Percentiles rank a stretch among this genome's conserved stretches.
phyloP scores from a whole-genome alignment of 306 rosid genomes.

The Alnus glutinosa region DNA sequence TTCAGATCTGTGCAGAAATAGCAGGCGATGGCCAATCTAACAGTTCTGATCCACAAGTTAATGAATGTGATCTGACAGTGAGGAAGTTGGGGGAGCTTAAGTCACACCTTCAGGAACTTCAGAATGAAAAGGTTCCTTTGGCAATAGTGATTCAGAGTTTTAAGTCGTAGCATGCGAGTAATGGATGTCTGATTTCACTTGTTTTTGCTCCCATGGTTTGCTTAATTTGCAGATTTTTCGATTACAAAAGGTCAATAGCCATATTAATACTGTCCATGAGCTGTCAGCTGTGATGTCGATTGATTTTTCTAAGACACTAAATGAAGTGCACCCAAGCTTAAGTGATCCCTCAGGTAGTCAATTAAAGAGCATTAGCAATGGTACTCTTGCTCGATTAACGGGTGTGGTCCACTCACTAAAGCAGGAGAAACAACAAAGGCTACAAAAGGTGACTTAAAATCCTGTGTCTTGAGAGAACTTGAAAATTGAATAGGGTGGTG shows the following conservation, averaged over 20 bases:
- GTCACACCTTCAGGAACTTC: constrained; percentile 78
- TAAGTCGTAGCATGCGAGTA: constrained; percentile 1
- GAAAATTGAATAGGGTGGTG: not conserved
- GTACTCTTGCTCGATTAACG: constrained; percentile 77
- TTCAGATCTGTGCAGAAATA: constrained; percentile 63
- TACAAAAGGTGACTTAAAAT: constrained; percentile 61
- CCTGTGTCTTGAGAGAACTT: not conserved
- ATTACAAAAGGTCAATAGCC: constrained; percentile 60
- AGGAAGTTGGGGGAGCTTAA: constrained; percentile 73
- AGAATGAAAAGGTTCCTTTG: constrained; percentile 66
- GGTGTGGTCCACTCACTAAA: constrained; percentile 60
- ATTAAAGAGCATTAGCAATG: constrained; percentile 71
- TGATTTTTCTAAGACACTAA: constrained; percentile 56
- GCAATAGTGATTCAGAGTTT: constrained; percentile 14
- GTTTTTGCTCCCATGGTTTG: constrained; percentile 16
- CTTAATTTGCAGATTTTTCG: constrained; percentile 59
- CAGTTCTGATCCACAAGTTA: constrained; percentile 38
- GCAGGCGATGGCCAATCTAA: constrained; percentile 51
- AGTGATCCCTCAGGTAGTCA: constrained; percentile 43
- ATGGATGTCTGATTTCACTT: constrained; percentile 1
- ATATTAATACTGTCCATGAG: constrained; percentile 52
- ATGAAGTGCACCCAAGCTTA: constrained; percentile 79
- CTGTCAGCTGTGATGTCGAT: constrained; percentile 72
- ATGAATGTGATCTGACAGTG: constrained; percentile 52
- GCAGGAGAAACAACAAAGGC: constrained; percentile 69